Base-by-base conservation (phyloP, 345 rosid species). In the Gossypium bickii region DNA sequence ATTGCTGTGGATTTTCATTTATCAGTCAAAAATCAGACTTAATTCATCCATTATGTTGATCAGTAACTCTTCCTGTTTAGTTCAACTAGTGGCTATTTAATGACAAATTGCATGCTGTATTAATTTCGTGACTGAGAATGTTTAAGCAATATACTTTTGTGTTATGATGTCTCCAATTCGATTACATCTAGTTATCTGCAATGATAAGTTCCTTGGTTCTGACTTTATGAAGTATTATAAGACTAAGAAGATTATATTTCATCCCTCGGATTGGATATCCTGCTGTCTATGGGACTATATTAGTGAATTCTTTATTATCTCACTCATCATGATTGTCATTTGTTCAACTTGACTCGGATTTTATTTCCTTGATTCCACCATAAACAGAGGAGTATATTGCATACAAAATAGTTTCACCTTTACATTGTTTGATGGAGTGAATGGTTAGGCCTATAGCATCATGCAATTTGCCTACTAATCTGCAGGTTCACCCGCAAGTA, bases 401-500 rank as follows among this genome's bases (percentile, higher is more conserved):
- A 45, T 48, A 34, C 20, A 43, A 55, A 3, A 9, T 38, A 66
- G 6, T 29, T 70, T 51, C 41, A 17, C 60, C n/a, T 25, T 25
- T 22, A 22, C 41, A 3, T 22, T 24, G 20, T 25, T 68, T 55
- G 51, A 49, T 9, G 44, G 15, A 15, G 72, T 27, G 59, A 43
- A 4, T 27, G 11, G 4, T 24, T 44, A 43, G 52, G 52, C 70
- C 10, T 4, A 44, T 18, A 43, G 29, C 48, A 67, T 59, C 82
- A 45, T 74, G 10, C 60, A 61, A 22, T 72, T 34, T 41, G 12
- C n/a, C 24, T 62, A 2, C 48, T 74, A 49, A 29, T 65, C 34
- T 81, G 65, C 76, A 92, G 97, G 93, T 81, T 61, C 83, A 62
- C 94, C 97, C 34, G 97, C 97, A 77, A 80, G 92, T 59, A 82